Conservation (phyloP, 2,329 filamentous ascomycete genomes). For the Clonostachys rosea region DNA sequence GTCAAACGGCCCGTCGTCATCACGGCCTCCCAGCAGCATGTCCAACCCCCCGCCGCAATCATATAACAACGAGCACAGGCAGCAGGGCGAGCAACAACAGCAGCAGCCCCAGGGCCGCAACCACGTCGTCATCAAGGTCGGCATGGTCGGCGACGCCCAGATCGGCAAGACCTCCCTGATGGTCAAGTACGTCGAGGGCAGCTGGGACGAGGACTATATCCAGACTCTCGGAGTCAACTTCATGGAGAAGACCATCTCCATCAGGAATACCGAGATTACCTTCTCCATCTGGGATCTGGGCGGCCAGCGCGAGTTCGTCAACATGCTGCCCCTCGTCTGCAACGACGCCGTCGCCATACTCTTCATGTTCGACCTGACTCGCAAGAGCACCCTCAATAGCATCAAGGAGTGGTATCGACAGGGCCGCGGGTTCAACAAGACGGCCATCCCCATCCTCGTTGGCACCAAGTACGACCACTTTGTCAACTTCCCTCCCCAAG, state of each 20-base stretch:
- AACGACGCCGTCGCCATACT: slow-evolving; percentile 98
- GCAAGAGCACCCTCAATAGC: slow-evolving; percentile 97
- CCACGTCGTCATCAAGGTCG: slow-evolving; percentile 96
- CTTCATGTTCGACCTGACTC: slow-evolving; percentile 98
- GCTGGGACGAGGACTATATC: slow-evolving; percentile 99
- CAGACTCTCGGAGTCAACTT: slow-evolving; percentile 98
- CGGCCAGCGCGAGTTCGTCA: slow-evolving; percentile 97
- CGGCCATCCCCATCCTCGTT: slow-evolving; percentile 95
- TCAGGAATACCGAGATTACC: slow-evolving; percentile 98
- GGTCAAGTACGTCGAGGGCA: slow-evolving; percentile 99
- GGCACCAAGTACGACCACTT: slow-evolving; percentile 99
- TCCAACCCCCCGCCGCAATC: slow-evolving; percentile 9
- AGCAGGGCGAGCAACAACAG: slow-evolving; percentile 34
- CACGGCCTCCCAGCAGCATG: slow-evolving; percentile 6
- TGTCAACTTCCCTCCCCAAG: slow-evolving; percentile 95
- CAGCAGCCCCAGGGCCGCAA: slow-evolving; percentile 61
- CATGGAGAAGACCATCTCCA: slow-evolving; percentile 99
- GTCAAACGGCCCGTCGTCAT: slow-evolving; percentile 5
- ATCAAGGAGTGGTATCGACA: slow-evolving; percentile 99
- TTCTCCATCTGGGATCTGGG: slow-evolving; percentile 99
- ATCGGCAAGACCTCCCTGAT: slow-evolving; percentile 99
- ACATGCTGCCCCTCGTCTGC: slow-evolving; percentile 98
- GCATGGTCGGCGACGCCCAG: slow-evolving; percentile 98
- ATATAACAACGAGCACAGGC: background rate
- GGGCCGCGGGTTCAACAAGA: slow-evolving; percentile 98